Percentiles rank a stretch among this genome's conserved stretches.
Evolutionary conservation across 2,329 filamentous ascomycete species (phyloP).

Genomic region (Cladosporium halotolerans): DNA sequence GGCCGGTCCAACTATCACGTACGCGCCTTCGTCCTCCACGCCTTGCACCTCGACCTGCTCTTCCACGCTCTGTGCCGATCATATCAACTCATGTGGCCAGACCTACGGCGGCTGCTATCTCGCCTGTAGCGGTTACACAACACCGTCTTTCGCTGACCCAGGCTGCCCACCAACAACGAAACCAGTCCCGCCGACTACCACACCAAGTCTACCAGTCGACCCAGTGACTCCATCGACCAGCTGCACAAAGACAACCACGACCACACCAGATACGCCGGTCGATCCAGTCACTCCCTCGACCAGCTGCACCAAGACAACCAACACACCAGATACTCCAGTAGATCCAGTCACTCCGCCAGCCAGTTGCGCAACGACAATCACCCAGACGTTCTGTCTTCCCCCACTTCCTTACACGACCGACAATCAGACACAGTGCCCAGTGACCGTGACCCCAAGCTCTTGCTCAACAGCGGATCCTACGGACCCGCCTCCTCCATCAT

Average conservation of each 20-base stretch:
- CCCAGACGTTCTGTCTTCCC: neutral
- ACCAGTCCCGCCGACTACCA: neutral
- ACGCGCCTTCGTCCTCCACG: neutral
- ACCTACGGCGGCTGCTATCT: constrained; percentile 16
- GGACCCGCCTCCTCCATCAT: neutral
- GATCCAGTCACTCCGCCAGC: neutral
- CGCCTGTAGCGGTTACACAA: constrained; percentile 12
- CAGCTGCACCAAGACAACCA: neutral
- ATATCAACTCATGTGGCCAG: constrained; percentile 13
- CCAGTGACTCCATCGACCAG: neutral
- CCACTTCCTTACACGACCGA: neutral
- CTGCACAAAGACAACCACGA: neutral
- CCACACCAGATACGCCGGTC: neutral
- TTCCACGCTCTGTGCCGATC: constrained; percentile 20
- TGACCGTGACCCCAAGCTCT: neutral
- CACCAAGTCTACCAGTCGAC: neutral
- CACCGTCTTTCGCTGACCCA: constrained; percentile 12
- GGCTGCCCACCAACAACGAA: constrained; percentile 11
- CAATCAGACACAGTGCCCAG: neutral
- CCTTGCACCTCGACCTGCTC: neutral
- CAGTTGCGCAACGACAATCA: constrained; percentile 1
- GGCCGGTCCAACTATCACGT: neutral
- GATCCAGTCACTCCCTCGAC: neutral
- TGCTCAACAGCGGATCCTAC: neutral
- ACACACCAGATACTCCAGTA: neutral